Conservation (phyloP, 2,329 filamentous ascomycete genomes). For the Teratosphaeriaceae sp. region DNA sequence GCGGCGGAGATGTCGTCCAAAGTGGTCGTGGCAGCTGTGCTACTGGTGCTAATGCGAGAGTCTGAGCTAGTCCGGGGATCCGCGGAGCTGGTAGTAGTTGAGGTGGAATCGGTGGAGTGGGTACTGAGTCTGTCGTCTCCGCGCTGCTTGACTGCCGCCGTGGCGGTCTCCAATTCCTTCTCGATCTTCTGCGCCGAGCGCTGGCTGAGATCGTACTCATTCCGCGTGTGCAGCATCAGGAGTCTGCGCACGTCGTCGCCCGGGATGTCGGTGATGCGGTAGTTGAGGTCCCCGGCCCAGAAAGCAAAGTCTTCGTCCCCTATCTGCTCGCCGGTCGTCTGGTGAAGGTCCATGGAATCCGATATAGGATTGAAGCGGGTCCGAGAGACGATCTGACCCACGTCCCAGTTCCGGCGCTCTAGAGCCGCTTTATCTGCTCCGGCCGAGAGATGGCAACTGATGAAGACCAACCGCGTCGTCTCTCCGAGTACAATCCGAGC, state of each 20-base stretch:
- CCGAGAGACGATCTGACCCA: constrained; percentile 66
- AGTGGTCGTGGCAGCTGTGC: constrained; percentile 13
- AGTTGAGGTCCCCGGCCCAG: constrained; percentile 96
- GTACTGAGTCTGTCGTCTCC: constrained; percentile 10
- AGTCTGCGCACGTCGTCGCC: constrained; percentile 84
- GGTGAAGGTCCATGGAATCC: constrained; percentile 56
- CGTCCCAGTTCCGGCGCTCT: constrained; percentile 87
- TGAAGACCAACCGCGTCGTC: constrained; percentile 79
- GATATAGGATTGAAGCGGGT: constrained; percentile 71
- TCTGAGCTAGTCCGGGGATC: constrained; percentile 8
- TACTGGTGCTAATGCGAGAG: constrained; percentile 12
- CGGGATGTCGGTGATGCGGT: constrained; percentile 78
- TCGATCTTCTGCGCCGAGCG: constrained; percentile 29
- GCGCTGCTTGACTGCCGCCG: constrained; percentile 17
- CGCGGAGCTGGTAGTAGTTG: background rate
- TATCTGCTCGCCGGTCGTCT: constrained; percentile 57
- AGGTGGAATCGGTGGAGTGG: constrained; percentile 7
- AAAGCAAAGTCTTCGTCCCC: constrained; percentile 91
- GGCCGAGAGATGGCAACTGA: constrained; percentile 87
- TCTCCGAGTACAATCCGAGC: constrained; percentile 81
- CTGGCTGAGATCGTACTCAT: constrained; percentile 60
- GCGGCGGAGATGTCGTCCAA: constrained; percentile 40
- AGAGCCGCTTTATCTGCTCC: constrained; percentile 70
- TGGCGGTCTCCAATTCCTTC: constrained; percentile 26
- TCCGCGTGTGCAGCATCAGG: constrained; percentile 72